Evolutionary conservation across 177 flowering plant species (phyloP), one percentile per base, ranked within the genome.

Genomic region (Tripterygium wilfordii): DNA sequence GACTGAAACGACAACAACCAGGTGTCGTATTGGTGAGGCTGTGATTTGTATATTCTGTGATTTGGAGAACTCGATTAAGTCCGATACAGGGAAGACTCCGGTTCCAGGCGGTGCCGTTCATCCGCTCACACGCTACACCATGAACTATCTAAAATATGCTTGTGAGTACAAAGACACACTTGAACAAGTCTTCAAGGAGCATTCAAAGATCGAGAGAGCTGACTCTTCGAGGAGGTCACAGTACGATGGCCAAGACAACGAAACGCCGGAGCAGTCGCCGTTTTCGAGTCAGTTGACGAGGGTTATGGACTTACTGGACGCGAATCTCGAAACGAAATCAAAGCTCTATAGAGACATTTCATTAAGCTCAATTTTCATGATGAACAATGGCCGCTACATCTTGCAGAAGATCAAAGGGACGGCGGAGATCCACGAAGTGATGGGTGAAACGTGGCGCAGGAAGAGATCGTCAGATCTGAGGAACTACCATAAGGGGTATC

Each of bases 331-430:
- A 5, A 17, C 58, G 0, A 88, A 80, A 37, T 73, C 98, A 19
- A 77, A 60, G 60, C 77, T 86, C 5, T 92, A 92, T 75, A 68
- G 54, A 23, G 96, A 92, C 45, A 48, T 55, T 0, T 62, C 98
- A 0, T 42, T 89, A 22, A 51, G 82, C 45, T 59, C 60, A 82
- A 70, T 92, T 2, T 92, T 92, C 74, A 50, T 88, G 67, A 86
- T 89, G 96, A 92, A 92, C 76, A 92, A 92, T 33, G 94, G 88
- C 0, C 52, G 96, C 4, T 92, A 92, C 67, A 82, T 92, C 1
- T 24, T 86, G 45, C 87, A 84, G 58, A 92, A 86, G 78, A 73
- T 84, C 56, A 86, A 81, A 54, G 94, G 81, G 3, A 75, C 94
- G 0, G 12, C 56, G 0, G 87, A 82, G 71, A 78, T 88, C 2